phyloP scores from a whole-genome alignment of 495 filamentous ascomycete species.

The Penicillium mononematosum region DNA sequence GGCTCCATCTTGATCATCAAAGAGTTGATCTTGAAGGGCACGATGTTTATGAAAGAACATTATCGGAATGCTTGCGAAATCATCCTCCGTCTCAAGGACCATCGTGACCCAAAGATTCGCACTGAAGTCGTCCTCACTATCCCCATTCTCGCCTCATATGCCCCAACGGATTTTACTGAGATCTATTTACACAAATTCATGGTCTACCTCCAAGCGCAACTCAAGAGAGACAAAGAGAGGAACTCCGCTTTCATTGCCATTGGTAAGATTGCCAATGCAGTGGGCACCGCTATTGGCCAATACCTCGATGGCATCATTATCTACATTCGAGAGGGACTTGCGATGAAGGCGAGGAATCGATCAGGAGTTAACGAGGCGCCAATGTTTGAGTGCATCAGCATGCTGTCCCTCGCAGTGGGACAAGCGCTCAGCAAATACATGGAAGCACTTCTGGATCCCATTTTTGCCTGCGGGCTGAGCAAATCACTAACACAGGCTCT shows the following conservation, averaged over 20 bases:
- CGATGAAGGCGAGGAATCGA: constrained; percentile 75
- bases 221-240: constrained; percentile 93
- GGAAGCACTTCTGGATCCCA: constrained; percentile 90
- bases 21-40: constrained; percentile 86
- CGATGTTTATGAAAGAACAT: constrained; percentile 97
- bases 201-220: constrained; percentile 88
- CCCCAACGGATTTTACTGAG: constrained; percentile 78
- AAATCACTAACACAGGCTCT: constrained; percentile 90
- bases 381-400: constrained; percentile 97
- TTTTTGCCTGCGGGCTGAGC: constrained; percentile 93
- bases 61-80: constrained; percentile 88
- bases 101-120: constrained; percentile 81
- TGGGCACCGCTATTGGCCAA: constrained; percentile 87
- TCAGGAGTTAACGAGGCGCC: constrained; percentile 73
- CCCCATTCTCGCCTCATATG: constrained; percentile 88
- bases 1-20: constrained; percentile 88
- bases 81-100: constrained; percentile 84
- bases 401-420: constrained; percentile 89
- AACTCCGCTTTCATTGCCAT: constrained; percentile 93
- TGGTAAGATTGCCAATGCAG: constrained; percentile 92
- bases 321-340: constrained; percentile 86
- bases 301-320: constrained; percentile 92
- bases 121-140: constrained; percentile 86
- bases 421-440: constrained; percentile 98
- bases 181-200: constrained; percentile 92